Evolutionary conservation across 2,329 filamentous ascomycete genomes (phyloP).

Genomic region (Trichoderma koningiopsis): DNA sequence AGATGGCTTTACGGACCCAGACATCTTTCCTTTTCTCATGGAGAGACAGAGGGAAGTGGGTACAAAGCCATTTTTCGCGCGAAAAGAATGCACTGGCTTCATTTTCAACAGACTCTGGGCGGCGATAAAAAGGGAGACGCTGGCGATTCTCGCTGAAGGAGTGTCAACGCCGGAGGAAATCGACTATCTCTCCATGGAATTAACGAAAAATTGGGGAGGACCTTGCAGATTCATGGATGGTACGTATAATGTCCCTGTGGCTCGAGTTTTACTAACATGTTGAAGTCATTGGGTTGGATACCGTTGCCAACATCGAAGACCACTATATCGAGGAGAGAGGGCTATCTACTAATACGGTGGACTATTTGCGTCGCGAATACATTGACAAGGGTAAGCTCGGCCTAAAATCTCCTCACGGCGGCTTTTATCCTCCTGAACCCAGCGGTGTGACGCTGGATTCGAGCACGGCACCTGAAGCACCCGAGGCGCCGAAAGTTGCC

Average conservation of each 20-base stretch:
- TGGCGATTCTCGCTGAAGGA: slow-evolving; percentile 1
- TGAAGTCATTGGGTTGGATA: not conserved
- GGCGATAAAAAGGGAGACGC: slow-evolving; percentile 4
- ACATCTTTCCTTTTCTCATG: slow-evolving; percentile 11
- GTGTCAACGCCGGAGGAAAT: slow-evolving; percentile 7
- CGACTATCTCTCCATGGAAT: not conserved
- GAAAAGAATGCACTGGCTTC: slow-evolving; percentile 8
- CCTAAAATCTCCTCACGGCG: not conserved
- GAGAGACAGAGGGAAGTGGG: slow-evolving; percentile 11
- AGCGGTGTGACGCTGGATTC: not conserved
- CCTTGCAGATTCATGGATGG: slow-evolving; percentile 3
- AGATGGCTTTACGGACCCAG: not conserved
- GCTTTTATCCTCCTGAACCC: not conserved
- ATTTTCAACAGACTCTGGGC: slow-evolving; percentile 10
- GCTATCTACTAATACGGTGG: not conserved
- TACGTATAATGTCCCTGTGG: not conserved
- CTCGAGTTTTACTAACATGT: not conserved
- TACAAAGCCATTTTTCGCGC: not conserved
- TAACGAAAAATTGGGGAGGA: not conserved
- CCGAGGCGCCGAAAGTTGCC: not conserved
- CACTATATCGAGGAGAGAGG: not conserved
- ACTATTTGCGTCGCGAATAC: slow-evolving; percentile 4
- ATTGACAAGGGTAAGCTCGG: not conserved
- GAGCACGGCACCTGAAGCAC: not conserved
- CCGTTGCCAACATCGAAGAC: not conserved